phyloP scores from a whole-genome alignment of 768 basidiomycete genomes.

The Rubroboletus pulcherrimus region DNA sequence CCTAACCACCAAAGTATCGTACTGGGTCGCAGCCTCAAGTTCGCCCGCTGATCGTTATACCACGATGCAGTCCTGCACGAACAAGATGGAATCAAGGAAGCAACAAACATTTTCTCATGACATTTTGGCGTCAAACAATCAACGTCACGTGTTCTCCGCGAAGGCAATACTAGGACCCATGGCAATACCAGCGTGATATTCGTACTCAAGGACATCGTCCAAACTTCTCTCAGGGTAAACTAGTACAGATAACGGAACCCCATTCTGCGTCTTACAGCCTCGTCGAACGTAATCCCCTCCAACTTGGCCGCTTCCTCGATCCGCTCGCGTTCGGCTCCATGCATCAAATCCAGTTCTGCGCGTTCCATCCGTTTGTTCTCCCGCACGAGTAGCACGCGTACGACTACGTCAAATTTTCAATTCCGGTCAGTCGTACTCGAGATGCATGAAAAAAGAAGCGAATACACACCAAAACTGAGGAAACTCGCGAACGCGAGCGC shows the following conservation, averaged over 20 bases:
- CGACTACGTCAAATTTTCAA: slow-evolving; percentile 28
- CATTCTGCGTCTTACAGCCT: slow-evolving; percentile 54
- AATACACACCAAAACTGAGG: slow-evolving; percentile 36
- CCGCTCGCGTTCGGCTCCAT: slow-evolving; percentile 44
- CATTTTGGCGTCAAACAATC: too few species aligned
- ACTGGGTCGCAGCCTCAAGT: not conserved
- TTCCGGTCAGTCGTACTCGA: not conserved
- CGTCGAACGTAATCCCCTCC: slow-evolving; percentile 57
- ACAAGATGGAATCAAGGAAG: not conserved
- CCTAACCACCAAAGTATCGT: too few species aligned
- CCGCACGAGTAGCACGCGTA: slow-evolving; percentile 40
- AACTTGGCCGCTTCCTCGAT: slow-evolving; percentile 56
- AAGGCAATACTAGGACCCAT: not conserved
- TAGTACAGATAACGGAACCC: slow-evolving; percentile 58
- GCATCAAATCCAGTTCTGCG: slow-evolving; percentile 44
- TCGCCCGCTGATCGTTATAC: not conserved
- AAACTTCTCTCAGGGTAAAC: not conserved
- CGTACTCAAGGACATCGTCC: not conserved
- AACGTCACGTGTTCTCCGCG: not conserved
- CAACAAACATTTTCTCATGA: too few species aligned
- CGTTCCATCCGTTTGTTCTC: slow-evolving; percentile 50
- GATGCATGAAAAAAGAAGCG: not conserved
- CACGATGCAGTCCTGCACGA: not conserved
- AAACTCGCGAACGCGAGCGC: slow-evolving; percentile 31
- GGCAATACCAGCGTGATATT: not conserved